Base-by-base conservation (phyloP, 345 rosid genomes). In the Arabidopsis suecica region DNA sequence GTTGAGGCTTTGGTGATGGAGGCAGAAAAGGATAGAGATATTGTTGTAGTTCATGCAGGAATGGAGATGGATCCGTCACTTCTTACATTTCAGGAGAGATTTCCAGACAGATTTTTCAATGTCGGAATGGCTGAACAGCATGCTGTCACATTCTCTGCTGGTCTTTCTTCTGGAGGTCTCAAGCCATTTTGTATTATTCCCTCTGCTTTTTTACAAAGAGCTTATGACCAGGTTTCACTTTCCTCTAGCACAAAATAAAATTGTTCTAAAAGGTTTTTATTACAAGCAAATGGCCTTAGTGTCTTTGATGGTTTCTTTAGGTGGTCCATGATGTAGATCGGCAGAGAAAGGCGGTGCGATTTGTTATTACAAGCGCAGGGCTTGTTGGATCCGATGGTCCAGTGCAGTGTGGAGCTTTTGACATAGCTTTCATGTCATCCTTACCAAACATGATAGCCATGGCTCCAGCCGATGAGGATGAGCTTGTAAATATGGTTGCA, bases 61-160 rank as follows among this genome's bases (percentile, higher is more conserved):
- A 88, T 84, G 84, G 88, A 82, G 78, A 84, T 88, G 84, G 93
- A 91, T 74, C 81, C 89, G 40, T 77, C 93, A 6, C 83, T 94
- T 72, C 74, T 68, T 44, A 78, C 80, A 54, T 86, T 91, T 82
- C 96, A 70, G 67, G 89, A 88, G 73, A 87, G 83, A 64, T 91
- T 89, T 56, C 89, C 95, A 6, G 91, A 87, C 34, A 84, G 73
- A 59, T 94, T 77, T 80, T 94, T 94, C 30, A 93, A 89, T 75
- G 91, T 91, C 47, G 96, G 97, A 80, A 88, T 94, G 91, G 95
- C 96, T 34, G 98, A 94, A 71, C 97, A 94, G 72, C 97, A 91
- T 55, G 96, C 96, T 40, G 96, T 91, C 71, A 93, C 98, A 73
- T 94, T 94, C 85, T 86, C 97, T n/a, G 93, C 97, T 62, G 97